Base-by-base conservation (phyloP, 257 asterid genomes). In the Ilex asprella region DNA sequence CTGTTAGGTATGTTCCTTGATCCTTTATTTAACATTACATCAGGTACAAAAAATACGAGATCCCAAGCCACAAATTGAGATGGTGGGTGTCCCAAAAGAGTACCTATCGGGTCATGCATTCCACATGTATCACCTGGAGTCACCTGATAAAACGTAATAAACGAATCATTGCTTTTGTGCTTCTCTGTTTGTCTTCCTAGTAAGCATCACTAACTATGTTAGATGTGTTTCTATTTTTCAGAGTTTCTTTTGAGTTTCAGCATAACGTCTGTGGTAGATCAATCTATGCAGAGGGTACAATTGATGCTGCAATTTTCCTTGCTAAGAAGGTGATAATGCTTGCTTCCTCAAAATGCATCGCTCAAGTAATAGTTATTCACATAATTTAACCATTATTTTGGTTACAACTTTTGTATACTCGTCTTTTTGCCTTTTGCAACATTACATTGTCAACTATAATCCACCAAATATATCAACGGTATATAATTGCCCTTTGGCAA, bases 221-320 rank as follows among this genome's bases (percentile, higher is more conserved):
- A 59, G 16, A 62, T 74, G 21, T 52, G 11, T 61, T 27, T 62
- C 10, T 66, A 12, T 8, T 76, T 71, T 35, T 35, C 76, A 93
- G 97, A 41, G 99, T 93, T 64, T 72, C 96, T 59, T 89, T 93
- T 55, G 95, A 89, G 84, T 87, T 89, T 73, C 94, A 89, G 79
- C 99, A 89, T 81, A 89, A 93, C 70, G 96, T 89, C 58, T 89
- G 99, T 49, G 99, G 97, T 60, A 81, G 99, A 83, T 92, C 97
- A 55, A 92, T 92, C 76, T 92, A 92, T 64, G 99, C 99, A 1
- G 97, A 93, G 74, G 97, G 99, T 10, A 89, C 97, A 1, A 95
- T 93, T 41, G 99, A 92, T 75, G 97, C 97, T 14, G 67, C 83
- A 32, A 96, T 92, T 67, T 92, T 92, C 72, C 95, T 92, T 12